phyloP scores from a whole-genome alignment of 2,329 filamentous ascomycete genomes.

The Penicillium decumbens region DNA sequence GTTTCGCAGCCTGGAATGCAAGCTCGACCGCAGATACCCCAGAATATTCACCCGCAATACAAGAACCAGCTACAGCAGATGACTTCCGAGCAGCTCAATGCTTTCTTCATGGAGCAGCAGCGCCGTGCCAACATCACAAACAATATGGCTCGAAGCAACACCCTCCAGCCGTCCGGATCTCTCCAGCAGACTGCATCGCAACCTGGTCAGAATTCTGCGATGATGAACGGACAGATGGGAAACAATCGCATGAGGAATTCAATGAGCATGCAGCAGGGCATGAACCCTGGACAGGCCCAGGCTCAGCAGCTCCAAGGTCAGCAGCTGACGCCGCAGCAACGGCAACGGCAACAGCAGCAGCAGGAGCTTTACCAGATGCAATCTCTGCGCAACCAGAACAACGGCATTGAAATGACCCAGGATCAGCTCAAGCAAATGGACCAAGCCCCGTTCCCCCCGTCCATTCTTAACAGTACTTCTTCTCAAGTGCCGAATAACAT shows the following conservation, averaged over 20 bases:
- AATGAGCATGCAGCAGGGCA: slow-evolving; percentile 33
- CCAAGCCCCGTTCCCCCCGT: slow-evolving; percentile 34
- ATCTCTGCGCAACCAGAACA: slow-evolving; percentile 32
- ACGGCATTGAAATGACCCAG: slow-evolving; percentile 35
- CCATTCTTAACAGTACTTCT: slow-evolving; percentile 30
- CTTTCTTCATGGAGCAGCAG: slow-evolving; percentile 30
- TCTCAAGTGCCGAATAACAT: slow-evolving; percentile 47
- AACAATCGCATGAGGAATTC: slow-evolving; percentile 36
- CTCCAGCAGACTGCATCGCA: slow-evolving; percentile 32
- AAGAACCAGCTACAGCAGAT: slow-evolving; percentile 36
- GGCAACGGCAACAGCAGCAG: slow-evolving; percentile 28
- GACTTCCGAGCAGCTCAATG: slow-evolving; percentile 33
- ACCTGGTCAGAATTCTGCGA: slow-evolving; percentile 29
- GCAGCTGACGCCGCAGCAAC: slow-evolving; percentile 33
- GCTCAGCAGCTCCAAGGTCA: slow-evolving; percentile 32
- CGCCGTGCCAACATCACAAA: slow-evolving; percentile 30
- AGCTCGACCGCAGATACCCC: slow-evolving; percentile 33
- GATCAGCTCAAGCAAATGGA: slow-evolving; percentile 46
- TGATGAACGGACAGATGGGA: slow-evolving; percentile 31
- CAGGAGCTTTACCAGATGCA: slow-evolving; percentile 32
- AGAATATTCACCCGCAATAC: slow-evolving; percentile 31
- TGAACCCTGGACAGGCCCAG: slow-evolving; percentile 26
- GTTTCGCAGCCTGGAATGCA: slow-evolving; percentile 31
- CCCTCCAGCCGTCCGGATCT: slow-evolving; percentile 27
- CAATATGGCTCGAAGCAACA: slow-evolving; percentile 32